These are phyloP conservation scores for Irpex sp. DNA, from an alignment of 1,284 basidiomycete species.

Conservation along the genomic window DNA sequence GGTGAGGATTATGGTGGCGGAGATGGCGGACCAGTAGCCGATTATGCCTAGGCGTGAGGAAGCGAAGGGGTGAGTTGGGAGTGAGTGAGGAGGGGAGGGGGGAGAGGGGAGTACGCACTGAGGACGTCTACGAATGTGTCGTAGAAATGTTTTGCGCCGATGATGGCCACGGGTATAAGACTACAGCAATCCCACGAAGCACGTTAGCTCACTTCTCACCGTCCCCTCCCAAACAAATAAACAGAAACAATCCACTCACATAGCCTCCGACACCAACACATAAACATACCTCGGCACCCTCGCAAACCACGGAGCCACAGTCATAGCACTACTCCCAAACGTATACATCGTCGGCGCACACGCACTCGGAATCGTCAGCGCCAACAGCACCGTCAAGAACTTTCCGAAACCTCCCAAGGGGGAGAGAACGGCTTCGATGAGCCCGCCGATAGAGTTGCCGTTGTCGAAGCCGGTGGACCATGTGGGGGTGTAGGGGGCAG, in stretches of 20 bases:
- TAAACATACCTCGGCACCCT: conserved; percentile 73
- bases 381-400: conserved; percentile 56
- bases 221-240: conserved; percentile 5
- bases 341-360: conserved; percentile 79
- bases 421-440: conserved; percentile 40
- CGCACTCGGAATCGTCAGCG: conserved; percentile 50
- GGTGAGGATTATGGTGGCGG: conserved; percentile 47
- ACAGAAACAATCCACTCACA: conserved; percentile 37
- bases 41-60: too few relatives aligned
- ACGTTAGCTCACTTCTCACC: too few relatives aligned
- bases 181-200: conserved; percentile 25
- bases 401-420: conserved; percentile 51
- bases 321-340: conserved; percentile 72
- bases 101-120: conserved; percentile 31
- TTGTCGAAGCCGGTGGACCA: conserved; percentile 58
- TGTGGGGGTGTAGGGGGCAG: conserved; percentile 46
- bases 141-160: conserved; percentile 58
- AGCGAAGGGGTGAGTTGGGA: not conserved
- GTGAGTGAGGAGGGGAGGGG: conserved; percentile 1
- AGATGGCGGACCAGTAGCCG: conserved; percentile 58
- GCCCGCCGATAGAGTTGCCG: conserved; percentile 52
- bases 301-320: conserved; percentile 51
- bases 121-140: conserved; percentile 53
- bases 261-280: conserved; percentile 66
- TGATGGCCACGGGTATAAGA: conserved; percentile 55